These are phyloP conservation scores for Aspergillus hortae DNA, from an alignment of 2,329 filamentous ascomycete species.

Conservation along the genomic window DNA sequence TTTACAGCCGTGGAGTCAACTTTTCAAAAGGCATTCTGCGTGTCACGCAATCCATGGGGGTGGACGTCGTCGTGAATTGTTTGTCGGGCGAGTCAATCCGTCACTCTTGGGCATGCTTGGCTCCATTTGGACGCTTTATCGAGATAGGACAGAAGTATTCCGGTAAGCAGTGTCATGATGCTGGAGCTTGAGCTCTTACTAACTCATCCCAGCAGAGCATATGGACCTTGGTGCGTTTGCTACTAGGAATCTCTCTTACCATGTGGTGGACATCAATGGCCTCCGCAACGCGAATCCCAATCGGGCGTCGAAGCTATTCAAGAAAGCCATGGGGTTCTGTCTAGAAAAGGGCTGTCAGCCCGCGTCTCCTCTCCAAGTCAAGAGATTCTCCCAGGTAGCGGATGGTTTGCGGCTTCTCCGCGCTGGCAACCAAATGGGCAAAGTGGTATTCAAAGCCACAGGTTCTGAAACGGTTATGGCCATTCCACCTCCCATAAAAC, in stretches of 20 bases:
- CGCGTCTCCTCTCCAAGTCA: not conserved
- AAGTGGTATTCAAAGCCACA: not conserved
- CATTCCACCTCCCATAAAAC: not conserved
- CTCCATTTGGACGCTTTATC: not conserved
- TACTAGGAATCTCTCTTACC: not conserved
- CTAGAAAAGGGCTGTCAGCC: not conserved
- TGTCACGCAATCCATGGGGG: not conserved
- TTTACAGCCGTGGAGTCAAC: not conserved
- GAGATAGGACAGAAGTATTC: not conserved
- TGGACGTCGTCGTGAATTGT: not conserved
- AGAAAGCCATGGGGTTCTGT: not conserved
- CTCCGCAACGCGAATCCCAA: not conserved
- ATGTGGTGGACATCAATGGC: not conserved
- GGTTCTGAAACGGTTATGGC: not conserved
- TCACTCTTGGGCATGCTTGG: not conserved
- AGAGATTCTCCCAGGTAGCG: not conserved
- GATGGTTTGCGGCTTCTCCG: not conserved
- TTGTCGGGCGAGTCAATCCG: not conserved
- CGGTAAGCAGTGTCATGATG: not conserved
- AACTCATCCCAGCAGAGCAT: not conserved
- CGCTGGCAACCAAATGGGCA: not conserved
- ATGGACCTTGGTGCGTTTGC: not conserved
- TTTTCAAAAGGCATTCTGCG: not conserved
- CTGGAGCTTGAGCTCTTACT: not conserved
- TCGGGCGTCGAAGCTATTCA: not conserved